These are phyloP conservation scores for Coemansia sp. DNA, from an alignment of 192 early-diverging fungal genomes.

Conservation along the genomic window DNA sequence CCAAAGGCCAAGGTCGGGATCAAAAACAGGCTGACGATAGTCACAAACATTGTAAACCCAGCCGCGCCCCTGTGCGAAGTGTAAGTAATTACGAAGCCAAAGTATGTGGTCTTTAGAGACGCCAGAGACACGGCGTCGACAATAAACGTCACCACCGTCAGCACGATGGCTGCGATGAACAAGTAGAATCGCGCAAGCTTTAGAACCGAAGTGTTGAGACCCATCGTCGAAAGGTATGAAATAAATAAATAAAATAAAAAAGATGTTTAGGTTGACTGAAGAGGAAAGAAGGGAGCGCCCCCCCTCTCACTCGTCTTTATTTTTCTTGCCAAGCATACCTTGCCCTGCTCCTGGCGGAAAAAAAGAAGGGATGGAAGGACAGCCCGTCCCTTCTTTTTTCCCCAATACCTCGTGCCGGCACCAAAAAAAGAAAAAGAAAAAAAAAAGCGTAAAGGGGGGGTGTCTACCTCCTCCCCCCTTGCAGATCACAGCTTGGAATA, in stretches of 20 bases:
- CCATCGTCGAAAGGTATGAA: background rate
- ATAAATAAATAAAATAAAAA: constrained; percentile 10
- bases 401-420: constrained; percentile 6
- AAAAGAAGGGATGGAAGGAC: background rate
- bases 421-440: background rate
- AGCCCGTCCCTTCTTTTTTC: background rate
- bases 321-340: background rate
- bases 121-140: constrained; percentile 41
- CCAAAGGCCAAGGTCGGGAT: constrained; percentile 33
- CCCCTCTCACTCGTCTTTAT: background rate
- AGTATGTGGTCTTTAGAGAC: constrained; percentile 12
- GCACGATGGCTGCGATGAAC: constrained; percentile 25
- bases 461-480: background rate
- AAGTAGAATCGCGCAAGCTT: constrained; percentile 38
- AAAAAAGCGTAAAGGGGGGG: background rate
- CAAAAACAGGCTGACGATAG: constrained; percentile 29
- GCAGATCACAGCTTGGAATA: background rate
- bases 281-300: background rate
- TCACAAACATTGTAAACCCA: constrained; percentile 53
- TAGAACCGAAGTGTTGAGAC: constrained; percentile 17
- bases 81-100: background rate
- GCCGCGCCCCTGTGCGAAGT: constrained; percentile 24
- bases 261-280: background rate
- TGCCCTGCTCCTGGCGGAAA: background rate
- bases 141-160: constrained; percentile 43